Conservation (phyloP, 495 filamentous ascomycete species). For the Neurospora tetrasperma region DNA sequence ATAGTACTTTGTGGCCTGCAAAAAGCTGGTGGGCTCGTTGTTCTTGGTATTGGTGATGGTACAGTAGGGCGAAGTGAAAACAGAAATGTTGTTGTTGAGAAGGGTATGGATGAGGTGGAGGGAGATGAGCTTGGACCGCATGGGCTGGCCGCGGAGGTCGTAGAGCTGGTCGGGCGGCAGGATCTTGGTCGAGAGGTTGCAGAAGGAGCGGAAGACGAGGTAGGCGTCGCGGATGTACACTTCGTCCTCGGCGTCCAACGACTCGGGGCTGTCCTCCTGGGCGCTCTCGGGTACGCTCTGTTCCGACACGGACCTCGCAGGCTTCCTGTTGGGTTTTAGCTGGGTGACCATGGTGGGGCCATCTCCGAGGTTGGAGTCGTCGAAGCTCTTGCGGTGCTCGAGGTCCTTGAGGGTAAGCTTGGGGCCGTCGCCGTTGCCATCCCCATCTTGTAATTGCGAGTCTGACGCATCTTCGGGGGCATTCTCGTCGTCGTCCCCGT, state of each 20-base stretch:
- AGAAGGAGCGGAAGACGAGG: conserved; percentile 93
- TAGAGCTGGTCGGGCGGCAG: conserved; percentile 82
- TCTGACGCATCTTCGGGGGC: conserved; percentile 39
- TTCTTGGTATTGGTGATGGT: conserved; percentile 80
- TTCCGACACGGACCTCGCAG: conserved; percentile 48
- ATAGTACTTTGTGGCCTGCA: conserved; percentile 95
- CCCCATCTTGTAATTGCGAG: background rate
- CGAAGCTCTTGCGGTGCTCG: conserved; percentile 85
- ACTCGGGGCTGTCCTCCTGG: conserved; percentile 47
- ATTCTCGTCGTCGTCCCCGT: conserved; percentile 33
- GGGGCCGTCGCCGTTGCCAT: conserved; percentile 34
- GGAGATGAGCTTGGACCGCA: conserved; percentile 94
- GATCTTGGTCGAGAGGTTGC: conserved; percentile 89
- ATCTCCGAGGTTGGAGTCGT: conserved; percentile 82
- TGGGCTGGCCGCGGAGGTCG: conserved; percentile 84
- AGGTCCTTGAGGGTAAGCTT: conserved; percentile 94
- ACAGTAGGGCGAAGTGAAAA: conserved; percentile 81
- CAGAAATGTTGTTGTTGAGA: conserved; percentile 77
- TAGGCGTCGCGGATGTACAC: conserved; percentile 95
- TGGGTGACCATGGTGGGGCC: conserved; percentile 90
- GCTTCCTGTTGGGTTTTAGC: conserved; percentile 46
- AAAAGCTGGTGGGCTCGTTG: conserved; percentile 75
- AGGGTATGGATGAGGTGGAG: conserved; percentile 89
- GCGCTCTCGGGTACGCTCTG: conserved; percentile 38
- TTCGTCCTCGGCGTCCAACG: conserved; percentile 81